Conservation (phyloP, 2,329 filamentous ascomycete species). For the Aspergillus tanneri region DNA sequence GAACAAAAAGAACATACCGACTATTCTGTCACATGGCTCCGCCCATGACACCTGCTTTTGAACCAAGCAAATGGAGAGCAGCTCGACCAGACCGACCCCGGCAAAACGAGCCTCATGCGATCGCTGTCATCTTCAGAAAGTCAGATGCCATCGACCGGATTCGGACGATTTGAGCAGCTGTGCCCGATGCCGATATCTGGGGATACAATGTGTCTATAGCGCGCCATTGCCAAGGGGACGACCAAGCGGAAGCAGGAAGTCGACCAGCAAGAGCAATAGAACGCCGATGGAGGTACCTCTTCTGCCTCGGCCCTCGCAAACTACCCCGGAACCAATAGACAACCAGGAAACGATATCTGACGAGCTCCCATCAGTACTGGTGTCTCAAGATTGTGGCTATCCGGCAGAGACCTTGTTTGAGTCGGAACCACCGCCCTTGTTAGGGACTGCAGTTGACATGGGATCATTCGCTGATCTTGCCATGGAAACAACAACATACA, state of each 20-base stretch:
- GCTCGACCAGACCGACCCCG: slow-evolving; percentile 2
- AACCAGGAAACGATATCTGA: slow-evolving; percentile 5
- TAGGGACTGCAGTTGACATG: slow-evolving; percentile 2
- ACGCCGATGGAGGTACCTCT: slow-evolving; percentile 4
- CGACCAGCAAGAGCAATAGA: slow-evolving; percentile 4
- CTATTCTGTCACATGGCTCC: slow-evolving; percentile 5
- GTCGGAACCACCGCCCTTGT: slow-evolving; percentile 3
- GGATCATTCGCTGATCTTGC: slow-evolving; percentile 4
- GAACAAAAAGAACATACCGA: neutral
- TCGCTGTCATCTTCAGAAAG: slow-evolving; percentile 5
- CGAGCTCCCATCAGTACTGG: slow-evolving; percentile 3
- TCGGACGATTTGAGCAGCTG: slow-evolving; percentile 3
- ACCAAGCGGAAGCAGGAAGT: slow-evolving; percentile 5
- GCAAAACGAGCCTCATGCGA: slow-evolving; percentile 6
- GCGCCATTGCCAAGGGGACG: slow-evolving; percentile 4
- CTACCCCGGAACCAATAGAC: slow-evolving; percentile 4
- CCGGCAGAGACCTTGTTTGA: slow-evolving; percentile 4
- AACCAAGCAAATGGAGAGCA: slow-evolving; percentile 6
- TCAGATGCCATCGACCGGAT: slow-evolving; percentile 4
- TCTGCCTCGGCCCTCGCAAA: slow-evolving; percentile 5
- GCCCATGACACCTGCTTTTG: slow-evolving; percentile 3
- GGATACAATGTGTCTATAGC: slow-evolving; percentile 6
- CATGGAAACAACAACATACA: slow-evolving; percentile 5
- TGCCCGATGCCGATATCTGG: slow-evolving; percentile 5
- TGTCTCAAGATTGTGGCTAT: slow-evolving; percentile 3